A percentile compares a stretch with the other conserved stretches of the same genome.
phyloP scores from a whole-genome alignment of 176 grass and related monocot species.

The Hsuehochloa calcarea region DNA sequence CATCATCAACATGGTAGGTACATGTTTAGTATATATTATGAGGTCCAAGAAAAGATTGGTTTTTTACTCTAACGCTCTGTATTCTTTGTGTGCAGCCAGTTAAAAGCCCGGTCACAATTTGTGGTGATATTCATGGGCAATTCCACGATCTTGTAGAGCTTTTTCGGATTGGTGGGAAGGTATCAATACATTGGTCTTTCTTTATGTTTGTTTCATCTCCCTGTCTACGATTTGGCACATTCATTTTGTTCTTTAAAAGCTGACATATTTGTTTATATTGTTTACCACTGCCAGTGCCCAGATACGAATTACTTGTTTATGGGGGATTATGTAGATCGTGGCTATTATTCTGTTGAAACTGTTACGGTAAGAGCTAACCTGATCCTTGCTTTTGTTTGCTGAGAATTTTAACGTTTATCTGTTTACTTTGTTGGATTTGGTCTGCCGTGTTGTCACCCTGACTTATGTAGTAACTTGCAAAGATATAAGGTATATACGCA shows the following conservation, averaged over 20 bases:
- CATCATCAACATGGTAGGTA: background rate
- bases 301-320: conserved; percentile 96
- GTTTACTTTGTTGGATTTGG: background rate
- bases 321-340: conserved; percentile 93
- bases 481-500: background rate
- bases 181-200: conserved; percentile 16
- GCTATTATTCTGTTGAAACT: conserved; percentile 94
- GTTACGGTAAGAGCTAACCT: conserved; percentile 64
- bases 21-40: background rate
- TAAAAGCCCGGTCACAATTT: conserved; percentile 80
- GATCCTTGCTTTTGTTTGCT: background rate
- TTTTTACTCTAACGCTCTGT: background rate
- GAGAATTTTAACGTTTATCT: background rate
- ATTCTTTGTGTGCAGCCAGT: conserved; percentile 58
- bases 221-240: background rate
- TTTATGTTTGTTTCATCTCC: conserved; percentile 1
- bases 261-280: conserved; percentile 28
- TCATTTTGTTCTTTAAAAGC: conserved; percentile 13
- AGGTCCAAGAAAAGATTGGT: background rate
- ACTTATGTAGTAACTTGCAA: background rate
- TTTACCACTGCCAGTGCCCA: conserved; percentile 68
- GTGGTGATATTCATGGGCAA: conserved; percentile 91
- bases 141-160: conserved; percentile 88
- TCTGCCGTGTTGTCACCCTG: background rate
- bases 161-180: conserved; percentile 83